phyloP scores from a whole-genome alignment of 345 rosid genomes.

The Populus deltoides region DNA sequence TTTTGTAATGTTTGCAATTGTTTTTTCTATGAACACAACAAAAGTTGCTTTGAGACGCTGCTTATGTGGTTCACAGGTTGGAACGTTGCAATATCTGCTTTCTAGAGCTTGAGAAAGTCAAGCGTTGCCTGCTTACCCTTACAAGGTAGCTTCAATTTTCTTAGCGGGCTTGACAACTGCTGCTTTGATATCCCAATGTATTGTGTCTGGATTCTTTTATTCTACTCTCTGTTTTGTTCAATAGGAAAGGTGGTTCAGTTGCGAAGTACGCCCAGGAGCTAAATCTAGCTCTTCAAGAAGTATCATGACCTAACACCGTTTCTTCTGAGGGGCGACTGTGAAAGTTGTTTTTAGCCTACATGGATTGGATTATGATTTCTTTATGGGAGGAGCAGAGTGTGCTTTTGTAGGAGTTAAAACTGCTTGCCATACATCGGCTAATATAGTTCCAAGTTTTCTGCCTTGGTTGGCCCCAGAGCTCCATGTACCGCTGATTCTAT shows the following conservation, averaged over 20 bases:
- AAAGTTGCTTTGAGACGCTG: slow-evolving; percentile 2
- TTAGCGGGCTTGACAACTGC: slow-evolving; percentile 10
- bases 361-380: slow-evolving; percentile 8
- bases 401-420: slow-evolving; percentile 9
- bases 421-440: not conserved
- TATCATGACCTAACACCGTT: slow-evolving; percentile 36
- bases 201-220: not conserved
- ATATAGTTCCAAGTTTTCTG: not conserved
- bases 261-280: slow-evolving; percentile 83
- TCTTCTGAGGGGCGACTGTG: slow-evolving; percentile 7
- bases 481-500: slow-evolving; percentile 36
- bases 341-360: slow-evolving; percentile 12
- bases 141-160: slow-evolving; percentile 18
- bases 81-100: slow-evolving; percentile 85
- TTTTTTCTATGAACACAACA: not conserved
- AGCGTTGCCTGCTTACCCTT: slow-evolving; percentile 54
- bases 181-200: not conserved
- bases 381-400: slow-evolving; percentile 8
- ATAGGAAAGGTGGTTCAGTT: slow-evolving; percentile 89
- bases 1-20: not conserved
- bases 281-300: slow-evolving; percentile 75
- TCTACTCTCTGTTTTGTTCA: not conserved
- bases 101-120: slow-evolving; percentile 86
- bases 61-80: slow-evolving; percentile 40
- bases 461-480: slow-evolving; percentile 10